Evolutionary conservation across 2,329 filamentous ascomycete genomes (phyloP), one percentile per base, ranked within the genome.

Genomic region (Cladophialophora immunda): DNA sequence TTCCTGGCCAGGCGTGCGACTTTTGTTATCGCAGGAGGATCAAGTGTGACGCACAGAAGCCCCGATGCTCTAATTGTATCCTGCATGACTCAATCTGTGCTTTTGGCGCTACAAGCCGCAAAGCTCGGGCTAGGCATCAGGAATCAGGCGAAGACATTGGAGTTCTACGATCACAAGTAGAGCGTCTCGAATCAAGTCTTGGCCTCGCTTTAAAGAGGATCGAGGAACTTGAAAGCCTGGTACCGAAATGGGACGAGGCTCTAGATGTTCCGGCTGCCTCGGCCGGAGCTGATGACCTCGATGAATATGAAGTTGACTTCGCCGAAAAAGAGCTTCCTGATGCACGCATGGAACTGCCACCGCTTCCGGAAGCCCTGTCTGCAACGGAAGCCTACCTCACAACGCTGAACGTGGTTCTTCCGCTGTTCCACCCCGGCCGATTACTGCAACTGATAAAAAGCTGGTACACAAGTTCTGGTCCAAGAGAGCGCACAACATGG

Each of bases 21-120:
- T 74, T 78, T 56, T 79, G 77, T 68, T 77, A 78, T 56, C 66
- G 67, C 22, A 68, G 75, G 45, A 78, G 75, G 64, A 78, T 78
- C 47, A 77, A 76, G 68, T 78, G 77, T 71, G 76, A 78, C 65
- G 73, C 72, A 66, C 65, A 73, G 62, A 76, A 75, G 54, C 77
- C 77, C 65, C 74, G 73, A 41, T 78, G 77, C 70, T 74, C 75
- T 45, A 71, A 77, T 58, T 79, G 77, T 62, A 70, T 75, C 60
- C 72, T 60, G 17, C 58, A 70, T 61, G 53, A 25, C 15, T 56
- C 27, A 25, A 47, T 56, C 29, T 70, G 68, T 54, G 59, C 62
- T 29, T 68, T 36, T 41, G 50, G 15, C 13, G 59, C 58, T 2
- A 30, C 67, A 32, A 66, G 60, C 32, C 63, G 65, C 36, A 57